Evolutionary conservation across 331 rosid genomes (phyloP).

Genomic region (Malus hybrid): DNA sequence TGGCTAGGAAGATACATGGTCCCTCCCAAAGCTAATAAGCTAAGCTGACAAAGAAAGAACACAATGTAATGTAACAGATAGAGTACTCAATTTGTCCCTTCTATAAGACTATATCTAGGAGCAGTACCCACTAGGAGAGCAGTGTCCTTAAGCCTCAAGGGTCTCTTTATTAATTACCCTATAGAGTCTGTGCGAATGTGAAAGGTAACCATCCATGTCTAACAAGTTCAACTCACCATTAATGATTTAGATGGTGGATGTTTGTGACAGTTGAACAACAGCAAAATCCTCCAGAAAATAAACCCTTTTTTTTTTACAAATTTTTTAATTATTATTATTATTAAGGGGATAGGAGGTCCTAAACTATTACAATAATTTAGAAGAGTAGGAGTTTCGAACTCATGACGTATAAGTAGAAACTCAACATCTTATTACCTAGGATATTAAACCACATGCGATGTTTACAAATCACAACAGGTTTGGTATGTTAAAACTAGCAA

Average conservation of each 20-base stretch:
- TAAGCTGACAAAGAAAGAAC: not conserved
- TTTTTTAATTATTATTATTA: too few relatives aligned
- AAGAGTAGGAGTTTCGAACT: too few relatives aligned
- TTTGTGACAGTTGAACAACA: not conserved
- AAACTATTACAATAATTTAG: too few relatives aligned
- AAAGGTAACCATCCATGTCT: not conserved
- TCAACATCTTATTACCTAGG: too few relatives aligned
- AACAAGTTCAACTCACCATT: not conserved
- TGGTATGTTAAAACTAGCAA: too few relatives aligned
- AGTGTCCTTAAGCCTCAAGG: not conserved
- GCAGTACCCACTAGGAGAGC: not conserved
- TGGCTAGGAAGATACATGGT: not conserved
- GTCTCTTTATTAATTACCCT: not conserved
- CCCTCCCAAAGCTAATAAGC: not conserved
- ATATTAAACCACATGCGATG: too few relatives aligned
- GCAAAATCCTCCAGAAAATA: not conserved
- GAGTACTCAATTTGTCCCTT: slow-evolving; percentile 62
- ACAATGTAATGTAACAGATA: slow-evolving; percentile 13
- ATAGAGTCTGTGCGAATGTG: not conserved
- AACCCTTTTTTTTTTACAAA: too few relatives aligned
- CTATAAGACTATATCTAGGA: slow-evolving; percentile 14
- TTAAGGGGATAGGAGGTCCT: too few relatives aligned
- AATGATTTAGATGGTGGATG: not conserved
- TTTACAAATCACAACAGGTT: too few relatives aligned
- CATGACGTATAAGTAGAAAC: rapidly evolving